Conservation (phyloP, 1,139 yeast genomes). For the Blastobotrys persicus region DNA sequence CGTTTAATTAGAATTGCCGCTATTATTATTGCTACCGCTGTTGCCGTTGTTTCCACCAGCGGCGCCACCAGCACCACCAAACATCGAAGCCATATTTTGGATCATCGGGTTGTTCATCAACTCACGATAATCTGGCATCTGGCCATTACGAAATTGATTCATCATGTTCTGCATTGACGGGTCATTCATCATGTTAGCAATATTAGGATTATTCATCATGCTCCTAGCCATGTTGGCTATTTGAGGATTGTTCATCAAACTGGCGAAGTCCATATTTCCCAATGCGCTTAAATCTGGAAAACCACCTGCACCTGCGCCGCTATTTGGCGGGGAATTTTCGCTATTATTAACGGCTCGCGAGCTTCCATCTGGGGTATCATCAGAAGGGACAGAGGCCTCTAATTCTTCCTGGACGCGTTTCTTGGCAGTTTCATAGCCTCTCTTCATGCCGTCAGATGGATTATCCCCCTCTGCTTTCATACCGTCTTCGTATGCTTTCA, state of each 20-base stretch:
- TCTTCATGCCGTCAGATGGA: conserved; percentile 86
- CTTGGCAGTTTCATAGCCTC: conserved; percentile 92
- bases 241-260: conserved; percentile 83
- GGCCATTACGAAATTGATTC: conserved; percentile 26
- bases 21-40: not conserved
- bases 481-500: conserved; percentile 88
- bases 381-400: conserved; percentile 39
- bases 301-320: conserved; percentile 52
- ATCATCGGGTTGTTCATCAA: conserved; percentile 80
- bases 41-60: conserved; percentile 2
- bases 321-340: conserved; percentile 33
- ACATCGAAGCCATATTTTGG: conserved; percentile 52
- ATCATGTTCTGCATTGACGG: conserved; percentile 44
- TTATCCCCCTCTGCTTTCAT: conserved; percentile 80
- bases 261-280: conserved; percentile 41
- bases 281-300: conserved; percentile 51
- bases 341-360: conserved; percentile 34
- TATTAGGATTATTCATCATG: conserved; percentile 84
- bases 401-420: conserved; percentile 75
- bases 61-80: conserved; percentile 26
- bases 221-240: conserved; percentile 82
- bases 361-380: conserved; percentile 27
- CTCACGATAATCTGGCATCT: conserved; percentile 61
- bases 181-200: conserved; percentile 73
- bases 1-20: conserved; percentile 4